Base-by-base conservation (phyloP, 2,329 filamentous ascomycete genomes). In the Alternaria panax region DNA sequence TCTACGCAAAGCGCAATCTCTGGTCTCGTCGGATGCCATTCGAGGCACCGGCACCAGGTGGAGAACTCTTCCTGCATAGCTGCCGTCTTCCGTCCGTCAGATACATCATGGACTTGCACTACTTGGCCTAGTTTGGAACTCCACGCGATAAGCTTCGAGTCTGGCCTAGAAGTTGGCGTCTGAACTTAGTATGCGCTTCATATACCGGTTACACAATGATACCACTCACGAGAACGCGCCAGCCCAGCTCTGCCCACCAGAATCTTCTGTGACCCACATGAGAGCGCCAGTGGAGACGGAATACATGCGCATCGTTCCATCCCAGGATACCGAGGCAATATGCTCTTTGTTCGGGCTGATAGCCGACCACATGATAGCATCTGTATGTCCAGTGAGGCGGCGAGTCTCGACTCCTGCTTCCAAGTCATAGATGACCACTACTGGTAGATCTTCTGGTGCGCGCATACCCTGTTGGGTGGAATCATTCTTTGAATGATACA, bases 291-390 rank as follows among this genome's bases (percentile, higher is more conserved):
- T 67, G 4, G 22, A 22, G n/a, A 27, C 59, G 18, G 57, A 63
- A 50, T 70, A 70, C 66, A 75, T 67, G n/a, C 69, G 69, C 45
- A 75, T 30, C 8, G 67, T 68, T 2, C 71, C 71, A 45, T 75
- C 71, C 69, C 67, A 73, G 22, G 73, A 67, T 14, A 73, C 62
- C 2, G 67, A 70, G 5, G 71, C 70, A 48, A 74, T 60, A 34
- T 64, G 50, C 38, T 62, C 34, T 16, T 57, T 46, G 30, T 75
- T 40, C 2, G 72, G 68, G 40, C 70, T 75, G 45, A 72, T 67
- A 4, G 60, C 65, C 24, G 64, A 59, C 70, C 71, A 74, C 63
- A 68, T 65, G 40, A 75, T 71, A 9, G 57, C 53, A 41, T 74
- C 69, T 9, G 67, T 74, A 28, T 74, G 71, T 20, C 72, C 72